Base-by-base conservation (phyloP, 169 alveolate genomes). In the Plasmodium berghei region DNA sequence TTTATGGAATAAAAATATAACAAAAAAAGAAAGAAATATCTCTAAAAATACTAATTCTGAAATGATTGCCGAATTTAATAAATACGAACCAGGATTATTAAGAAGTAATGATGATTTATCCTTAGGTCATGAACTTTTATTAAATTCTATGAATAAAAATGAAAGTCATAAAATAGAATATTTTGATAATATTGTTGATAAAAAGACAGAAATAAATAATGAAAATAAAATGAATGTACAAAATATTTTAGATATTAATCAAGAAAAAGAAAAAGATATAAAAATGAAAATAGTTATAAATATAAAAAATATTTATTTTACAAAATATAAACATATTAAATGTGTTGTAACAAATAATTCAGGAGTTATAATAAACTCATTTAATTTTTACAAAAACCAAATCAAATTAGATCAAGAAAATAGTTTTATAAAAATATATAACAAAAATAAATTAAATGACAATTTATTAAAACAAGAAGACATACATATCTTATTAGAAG, bases 321-420 rank as follows among this genome's bases (percentile, higher is more conserved):
- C 66, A 26, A 77, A 77, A 14, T 77, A 77, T 48, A 77, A 77
- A 24, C 34, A 45, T 52, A 70, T 77, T 14, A 77, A 77, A 77
- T 77, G 89, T 77, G 74, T 77, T 58, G 89, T 77, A 28, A 77
- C 72, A 24, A 63, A 77, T 22, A 77, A 64, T 34, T 77, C 89
- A 10, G 89, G 89, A 28, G 40, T 42, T 24, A 20, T 77, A 52
- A 69, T 77, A 4, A 69, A 77, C 16, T 49, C 89, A 20, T 77
- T 62, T n/a, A 28, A 40, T 9, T 77, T 77, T 77, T 28, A 59
- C 42, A 77, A 77, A 77, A 64, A 77, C 14, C 58, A 22, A 24
- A 20, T 69, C 28, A 58, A 77, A 28, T 24, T 77, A 9, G 56
- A 77, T 63, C n/a, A 66, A 52, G 71, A 77, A 45, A 64, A 77